A percentile compares a stretch with the other conserved stretches of the same genome.
These are phyloP conservation scores for Pythium brachiatum DNA, from an alignment of 352 stramenopile genomes.

Conservation along the genomic window DNA sequence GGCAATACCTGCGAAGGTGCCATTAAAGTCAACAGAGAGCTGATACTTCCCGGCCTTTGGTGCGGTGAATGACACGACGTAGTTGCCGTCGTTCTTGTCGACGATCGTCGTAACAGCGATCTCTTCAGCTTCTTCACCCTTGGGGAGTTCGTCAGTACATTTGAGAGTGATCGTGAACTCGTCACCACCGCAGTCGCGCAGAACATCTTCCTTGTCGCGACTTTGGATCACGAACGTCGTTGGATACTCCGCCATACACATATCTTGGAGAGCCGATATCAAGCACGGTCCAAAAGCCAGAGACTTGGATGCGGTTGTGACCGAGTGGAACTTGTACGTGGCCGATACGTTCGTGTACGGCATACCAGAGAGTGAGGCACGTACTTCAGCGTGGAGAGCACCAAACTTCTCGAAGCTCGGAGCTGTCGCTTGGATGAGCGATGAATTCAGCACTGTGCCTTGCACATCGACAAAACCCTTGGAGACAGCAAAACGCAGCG, in stretches of 20 bases:
- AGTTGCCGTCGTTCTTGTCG: conserved; percentile 94
- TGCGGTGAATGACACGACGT: conserved; percentile 90
- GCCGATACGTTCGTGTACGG: conserved; percentile 91
- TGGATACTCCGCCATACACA: conserved; percentile 60
- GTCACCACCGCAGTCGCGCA: conserved; percentile 93
- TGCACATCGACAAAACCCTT: conserved; percentile 93
- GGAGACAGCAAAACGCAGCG: conserved; percentile 89
- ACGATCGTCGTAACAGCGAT: conserved; percentile 39
- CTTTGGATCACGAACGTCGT: conserved; percentile 92
- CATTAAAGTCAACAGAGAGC: conserved; percentile 89
- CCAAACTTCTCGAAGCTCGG: conserved; percentile 96
- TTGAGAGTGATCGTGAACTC: conserved; percentile 88
- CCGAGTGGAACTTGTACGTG: conserved; percentile 92
- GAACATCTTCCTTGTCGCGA: conserved; percentile 86
- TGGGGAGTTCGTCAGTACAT: conserved; percentile 35
- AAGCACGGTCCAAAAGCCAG: conserved; percentile 93
- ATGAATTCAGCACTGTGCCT: conserved; percentile 83
- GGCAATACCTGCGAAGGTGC: conserved; percentile 92
- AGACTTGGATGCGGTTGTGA: conserved; percentile 89
- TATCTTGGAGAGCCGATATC: conserved; percentile 58
- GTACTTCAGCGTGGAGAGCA: conserved; percentile 81
- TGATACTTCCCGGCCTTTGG: conserved; percentile 79
- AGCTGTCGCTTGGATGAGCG: conserved; percentile 85
- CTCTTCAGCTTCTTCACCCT: conserved; percentile 35
- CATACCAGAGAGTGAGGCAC: conserved; percentile 88